Base-by-base conservation (phyloP, 73 alveolate genomes). In the Symbiodinium pilosum region DNA sequence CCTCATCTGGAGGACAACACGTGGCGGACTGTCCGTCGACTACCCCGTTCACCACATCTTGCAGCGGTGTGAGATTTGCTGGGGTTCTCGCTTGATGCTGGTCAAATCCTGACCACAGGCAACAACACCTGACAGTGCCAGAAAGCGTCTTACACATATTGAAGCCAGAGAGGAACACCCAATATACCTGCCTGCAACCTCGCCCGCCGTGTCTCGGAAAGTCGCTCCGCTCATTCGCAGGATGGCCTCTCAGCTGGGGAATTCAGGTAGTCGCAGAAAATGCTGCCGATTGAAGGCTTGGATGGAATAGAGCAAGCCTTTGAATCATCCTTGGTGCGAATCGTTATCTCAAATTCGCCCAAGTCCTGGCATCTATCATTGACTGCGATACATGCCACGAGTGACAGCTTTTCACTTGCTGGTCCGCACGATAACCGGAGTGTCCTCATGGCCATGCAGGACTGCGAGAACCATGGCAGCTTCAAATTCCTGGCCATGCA, bases 61-160 rank as follows among this genome's bases (percentile, higher is more conserved):
- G n/a, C n/a, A n/a, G n/a, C n/a, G n/a, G n/a, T n/a, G n/a, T n/a
- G n/a, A n/a, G n/a, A n/a, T 64, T 64, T 64, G 44, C 85, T n/a
- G 44, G 30, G 39, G 34, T 43, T 28, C 75, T 8, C 9, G 92
- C 92, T 73, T 84, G 73, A 43, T 84, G 73, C 71, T 84, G 41
- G 92, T 84, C 92, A 84, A n/a, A 24, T 84, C 92, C 52, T 84
- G 92, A 30, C 92, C 92, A 2, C 68, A n/a, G 38, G 71, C 92
- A 14, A 84, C 73, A 26, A 84, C 92, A 28, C 92, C 92, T 84
- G 20, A 28, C 81, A n/a, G 7, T 26, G 77, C 34, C 12, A 20
- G 38, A 20, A 20, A 64, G 3, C 81, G 34, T 64, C 81, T 14
- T 18, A 64, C 81, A 64, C 21, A 47, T 14, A 47, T 47, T 6